Percentiles rank a stretch among this genome's conserved stretches.
These are phyloP conservation scores for Toxicodendron radicans DNA, from an alignment of 345 rosid species.

Conservation along the genomic window DNA sequence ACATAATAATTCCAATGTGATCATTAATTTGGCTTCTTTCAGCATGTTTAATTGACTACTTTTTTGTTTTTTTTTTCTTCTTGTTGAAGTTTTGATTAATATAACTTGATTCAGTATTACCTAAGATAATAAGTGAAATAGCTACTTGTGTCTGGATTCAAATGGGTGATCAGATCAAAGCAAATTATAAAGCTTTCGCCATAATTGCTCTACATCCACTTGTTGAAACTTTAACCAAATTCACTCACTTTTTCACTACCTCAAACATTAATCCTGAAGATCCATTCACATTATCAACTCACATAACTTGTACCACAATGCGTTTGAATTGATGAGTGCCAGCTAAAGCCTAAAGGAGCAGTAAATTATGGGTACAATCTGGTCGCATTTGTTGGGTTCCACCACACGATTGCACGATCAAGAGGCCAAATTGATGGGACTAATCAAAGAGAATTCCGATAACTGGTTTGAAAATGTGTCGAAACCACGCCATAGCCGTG, in stretches of 20 bases:
- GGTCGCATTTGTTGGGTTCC: constrained; percentile 9
- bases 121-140: too few relatives aligned
- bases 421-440: constrained; percentile 10
- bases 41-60: constrained; percentile 12
- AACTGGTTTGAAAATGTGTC: constrained; percentile 11
- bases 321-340: not conserved
- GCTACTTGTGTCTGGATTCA: too few relatives aligned
- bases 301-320: not conserved
- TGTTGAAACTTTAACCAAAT: not conserved
- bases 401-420: constrained; percentile 1
- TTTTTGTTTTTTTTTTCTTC: not conserved
- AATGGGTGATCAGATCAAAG: not conserved
- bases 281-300: not conserved
- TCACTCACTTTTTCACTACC: not conserved
- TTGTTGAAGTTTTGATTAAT: not conserved
- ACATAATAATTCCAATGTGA: not conserved
- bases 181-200: not conserved
- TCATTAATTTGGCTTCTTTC: not conserved
- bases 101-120: too few relatives aligned
- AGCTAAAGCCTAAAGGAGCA: not conserved
- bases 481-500: constrained; percentile 3
- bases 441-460: not conserved
- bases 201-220: constrained; percentile 6
- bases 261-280: not conserved
- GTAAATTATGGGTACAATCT: not conserved